Conservation (phyloP, 768 basidiomycete genomes). For the Russula sp. region DNA sequence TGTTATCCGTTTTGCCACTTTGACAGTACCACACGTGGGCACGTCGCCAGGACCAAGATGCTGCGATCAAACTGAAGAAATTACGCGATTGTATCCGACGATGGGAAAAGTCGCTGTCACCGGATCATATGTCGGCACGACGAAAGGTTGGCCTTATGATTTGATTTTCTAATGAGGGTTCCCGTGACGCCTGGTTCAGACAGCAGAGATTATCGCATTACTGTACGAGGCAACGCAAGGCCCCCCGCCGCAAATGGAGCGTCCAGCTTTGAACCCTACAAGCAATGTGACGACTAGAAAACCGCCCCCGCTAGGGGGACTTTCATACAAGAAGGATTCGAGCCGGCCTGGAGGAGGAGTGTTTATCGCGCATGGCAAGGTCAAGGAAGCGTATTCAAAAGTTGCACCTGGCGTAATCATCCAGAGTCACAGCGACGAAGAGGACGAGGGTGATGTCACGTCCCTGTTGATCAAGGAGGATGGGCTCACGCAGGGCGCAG, state of each 20-base stretch:
- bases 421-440: conserved; percentile 34
- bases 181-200: conserved; percentile 37
- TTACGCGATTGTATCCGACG: conserved; percentile 77
- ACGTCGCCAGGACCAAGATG: conserved; percentile 67
- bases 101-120: conserved; percentile 83
- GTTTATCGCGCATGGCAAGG: conserved; percentile 51
- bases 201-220: conserved; percentile 85
- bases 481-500: conserved; percentile 11
- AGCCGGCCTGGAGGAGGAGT: conserved; percentile 83
- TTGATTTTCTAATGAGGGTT: conserved; percentile 11
- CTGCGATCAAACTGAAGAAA: conserved; percentile 66
- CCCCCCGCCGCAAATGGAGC: conserved; percentile 39
- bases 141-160: conserved; percentile 60
- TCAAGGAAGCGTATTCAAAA: conserved; percentile 29
- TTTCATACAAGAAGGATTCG: conserved; percentile 74
- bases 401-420: conserved; percentile 52
- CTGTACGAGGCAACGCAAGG: conserved; percentile 92
- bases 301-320: conserved; percentile 38
- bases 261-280: conserved; percentile 70
- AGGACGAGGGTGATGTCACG: conserved; percentile 19
- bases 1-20: not conserved
- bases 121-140: conserved; percentile 91
- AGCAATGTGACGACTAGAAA: conserved; percentile 56
- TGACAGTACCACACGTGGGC: conserved; percentile 90
- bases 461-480: conserved; percentile 10